Conservation (phyloP, 768 basidiomycete genomes). For the Chlorophyllum brunneum region DNA sequence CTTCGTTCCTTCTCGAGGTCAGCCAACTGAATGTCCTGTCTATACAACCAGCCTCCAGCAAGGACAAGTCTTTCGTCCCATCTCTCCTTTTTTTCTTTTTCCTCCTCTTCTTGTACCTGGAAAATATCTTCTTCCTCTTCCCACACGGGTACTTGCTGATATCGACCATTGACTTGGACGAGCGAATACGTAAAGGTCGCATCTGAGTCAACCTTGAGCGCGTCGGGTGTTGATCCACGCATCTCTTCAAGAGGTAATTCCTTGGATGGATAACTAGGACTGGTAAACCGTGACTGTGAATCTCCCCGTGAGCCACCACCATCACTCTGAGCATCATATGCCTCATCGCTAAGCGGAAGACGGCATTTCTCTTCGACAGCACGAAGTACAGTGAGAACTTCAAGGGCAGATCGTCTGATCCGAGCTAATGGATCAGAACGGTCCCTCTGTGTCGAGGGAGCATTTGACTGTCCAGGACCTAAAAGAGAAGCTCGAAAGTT, state of each 20-base stretch:
- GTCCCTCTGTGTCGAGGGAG: slow-evolving; percentile 15
- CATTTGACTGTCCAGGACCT: slow-evolving; percentile 32
- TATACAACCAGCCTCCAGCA: slow-evolving; percentile 81
- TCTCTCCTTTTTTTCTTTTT: slow-evolving; percentile 56
- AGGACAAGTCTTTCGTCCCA: slow-evolving; percentile 84
- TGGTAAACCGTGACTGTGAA: slow-evolving; percentile 37
- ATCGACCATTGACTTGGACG: slow-evolving; percentile 63
- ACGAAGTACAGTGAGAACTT: slow-evolving; percentile 76
- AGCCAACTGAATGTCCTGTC: slow-evolving; percentile 52
- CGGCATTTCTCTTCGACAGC: slow-evolving; percentile 78
- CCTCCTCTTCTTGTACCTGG: slow-evolving; percentile 35
- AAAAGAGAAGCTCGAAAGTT: slow-evolving; percentile 56
- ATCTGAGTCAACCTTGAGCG: slow-evolving; percentile 47
- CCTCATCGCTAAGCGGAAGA: slow-evolving; percentile 73
- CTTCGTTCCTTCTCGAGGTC: slow-evolving; percentile 55
- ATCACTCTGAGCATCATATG: slow-evolving; percentile 80
- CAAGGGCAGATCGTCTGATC: slow-evolving; percentile 76
- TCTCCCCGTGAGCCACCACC: slow-evolving; percentile 39
- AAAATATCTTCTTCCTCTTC: slow-evolving; percentile 62
- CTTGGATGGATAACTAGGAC: slow-evolving; percentile 30
- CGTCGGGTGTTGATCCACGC: slow-evolving; percentile 22
- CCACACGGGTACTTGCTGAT: slow-evolving; percentile 74
- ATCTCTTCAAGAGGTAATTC: slow-evolving; percentile 37
- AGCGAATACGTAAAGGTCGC: slow-evolving; percentile 65
- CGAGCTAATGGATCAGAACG: slow-evolving; percentile 58